Conservation (phyloP, 2,329 filamentous ascomycete species). For the Monilinia fructigena region DNA sequence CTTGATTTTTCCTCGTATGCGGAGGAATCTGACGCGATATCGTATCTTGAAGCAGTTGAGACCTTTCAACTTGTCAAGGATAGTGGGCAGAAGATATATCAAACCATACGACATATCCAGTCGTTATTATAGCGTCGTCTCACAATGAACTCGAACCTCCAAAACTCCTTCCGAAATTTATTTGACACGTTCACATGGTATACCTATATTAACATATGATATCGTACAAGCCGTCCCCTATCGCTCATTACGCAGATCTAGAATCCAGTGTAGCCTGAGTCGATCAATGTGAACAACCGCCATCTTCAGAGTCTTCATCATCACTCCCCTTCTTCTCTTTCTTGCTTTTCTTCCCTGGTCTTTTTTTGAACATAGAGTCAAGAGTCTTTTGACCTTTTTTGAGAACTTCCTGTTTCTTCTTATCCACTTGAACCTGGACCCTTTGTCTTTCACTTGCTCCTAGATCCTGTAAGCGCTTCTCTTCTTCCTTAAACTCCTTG, state of each 20-base stretch:
- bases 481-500: constrained; percentile 68
- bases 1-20: not conserved
- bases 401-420: constrained; percentile 69
- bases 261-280: constrained; percentile 24
- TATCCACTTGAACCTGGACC: constrained; percentile 75
- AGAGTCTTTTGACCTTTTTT: constrained; percentile 57
- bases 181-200: not conserved
- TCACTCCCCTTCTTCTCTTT: constrained; percentile 41
- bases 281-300: constrained; percentile 33
- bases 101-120: not conserved
- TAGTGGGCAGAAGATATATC: too few relatives aligned
- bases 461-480: constrained; percentile 61
- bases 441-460: constrained; percentile 72
- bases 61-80: not conserved
- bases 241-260: not conserved
- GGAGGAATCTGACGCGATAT: not conserved
- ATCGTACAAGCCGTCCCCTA: not conserved
- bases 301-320: constrained; percentile 32
- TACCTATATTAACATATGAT: constrained; percentile 4
- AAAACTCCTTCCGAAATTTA: not conserved
- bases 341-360: constrained; percentile 42
- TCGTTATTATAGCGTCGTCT: not conserved
- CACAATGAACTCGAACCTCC: too few relatives aligned
- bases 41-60: not conserved
- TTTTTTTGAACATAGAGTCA: constrained; percentile 43